Conservation (phyloP, 176 grass and related monocot genomes). For the Oryza glumipatula region DNA sequence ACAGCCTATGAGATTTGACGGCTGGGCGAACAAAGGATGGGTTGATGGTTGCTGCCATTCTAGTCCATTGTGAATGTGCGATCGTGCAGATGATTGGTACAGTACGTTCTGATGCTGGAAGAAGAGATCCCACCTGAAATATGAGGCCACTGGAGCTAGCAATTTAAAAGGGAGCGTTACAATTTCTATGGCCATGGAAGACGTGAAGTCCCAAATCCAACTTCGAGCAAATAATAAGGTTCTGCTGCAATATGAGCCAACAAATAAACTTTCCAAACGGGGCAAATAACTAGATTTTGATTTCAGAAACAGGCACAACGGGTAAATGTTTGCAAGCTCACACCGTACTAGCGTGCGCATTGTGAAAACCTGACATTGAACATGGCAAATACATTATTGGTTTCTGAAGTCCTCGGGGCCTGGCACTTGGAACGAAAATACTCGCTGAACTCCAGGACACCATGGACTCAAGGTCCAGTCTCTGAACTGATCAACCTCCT, state of each 20-base stretch:
- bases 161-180: too few species aligned
- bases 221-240: not conserved
- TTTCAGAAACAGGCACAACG: constrained; percentile 19
- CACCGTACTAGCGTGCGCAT: not conserved
- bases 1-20: too few species aligned
- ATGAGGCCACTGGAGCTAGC: too few species aligned
- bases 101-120: too few species aligned
- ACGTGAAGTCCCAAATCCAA: too few species aligned
- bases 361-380: not conserved
- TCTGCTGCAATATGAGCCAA: not conserved
- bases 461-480: not conserved
- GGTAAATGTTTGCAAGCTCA: not conserved
- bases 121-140: too few species aligned
- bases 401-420: constrained; percentile 13
- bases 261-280: not conserved
- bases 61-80: too few species aligned
- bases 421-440: constrained; percentile 2
- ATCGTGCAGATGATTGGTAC: too few species aligned
- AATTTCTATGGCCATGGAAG: too few species aligned
- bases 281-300: not conserved
- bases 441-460: not conserved
- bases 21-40: too few species aligned
- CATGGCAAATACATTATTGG: constrained; percentile 28
- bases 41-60: too few species aligned
- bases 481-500: constrained; percentile 5